A percentile compares a stretch with the other conserved stretches of the same genome.
Evolutionary conservation across 2,329 filamentous ascomycete genomes (phyloP).

Genomic region (Chalara sp.): DNA sequence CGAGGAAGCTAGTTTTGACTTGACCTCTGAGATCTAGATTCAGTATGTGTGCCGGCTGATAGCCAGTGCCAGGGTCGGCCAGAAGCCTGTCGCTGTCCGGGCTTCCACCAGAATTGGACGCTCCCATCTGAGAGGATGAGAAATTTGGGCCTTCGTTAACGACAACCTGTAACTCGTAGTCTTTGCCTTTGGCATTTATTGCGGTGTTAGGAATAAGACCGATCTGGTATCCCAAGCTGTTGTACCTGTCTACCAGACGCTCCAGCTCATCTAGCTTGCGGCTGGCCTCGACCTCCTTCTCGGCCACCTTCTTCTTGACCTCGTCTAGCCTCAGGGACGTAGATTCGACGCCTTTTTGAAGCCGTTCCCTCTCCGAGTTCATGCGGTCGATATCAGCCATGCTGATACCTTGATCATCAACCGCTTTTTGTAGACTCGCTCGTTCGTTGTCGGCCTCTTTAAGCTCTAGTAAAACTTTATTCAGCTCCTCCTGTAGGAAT

Average conservation of each 20-base stretch:
- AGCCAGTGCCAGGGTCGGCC: conserved; percentile 75
- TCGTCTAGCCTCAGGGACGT: conserved; percentile 75
- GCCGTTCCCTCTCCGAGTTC: conserved; percentile 87
- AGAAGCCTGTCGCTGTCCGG: conserved; percentile 69
- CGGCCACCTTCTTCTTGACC: conserved; percentile 71
- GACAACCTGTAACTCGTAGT: conserved; percentile 81
- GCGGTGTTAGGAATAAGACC: conserved; percentile 82
- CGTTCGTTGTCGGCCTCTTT: conserved; percentile 79
- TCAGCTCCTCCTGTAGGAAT: conserved; percentile 79
- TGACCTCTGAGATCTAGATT: conserved; percentile 82
- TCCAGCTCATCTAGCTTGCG: conserved; percentile 89
- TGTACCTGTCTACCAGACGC: conserved; percentile 81
- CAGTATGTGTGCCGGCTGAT: conserved; percentile 81
- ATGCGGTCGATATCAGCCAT: conserved; percentile 99
- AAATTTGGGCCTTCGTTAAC: conserved; percentile 76
- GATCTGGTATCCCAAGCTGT: conserved; percentile 89
- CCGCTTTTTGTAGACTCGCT: conserved; percentile 69
- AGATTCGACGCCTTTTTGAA: conserved; percentile 82
- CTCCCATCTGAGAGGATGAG: conserved; percentile 49
- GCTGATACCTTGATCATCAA: conserved; percentile 90
- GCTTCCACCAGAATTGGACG: conserved; percentile 21
- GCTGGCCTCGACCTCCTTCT: conserved; percentile 84
- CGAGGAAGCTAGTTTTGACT: conserved; percentile 71
- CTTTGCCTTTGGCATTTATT: conserved; percentile 73
- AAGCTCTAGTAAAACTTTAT: conserved; percentile 69